Evolutionary conservation across 768 basidiomycete species (phyloP), one percentile per base, ranked within the genome.

Genomic region (Agrocybe praecox): DNA sequence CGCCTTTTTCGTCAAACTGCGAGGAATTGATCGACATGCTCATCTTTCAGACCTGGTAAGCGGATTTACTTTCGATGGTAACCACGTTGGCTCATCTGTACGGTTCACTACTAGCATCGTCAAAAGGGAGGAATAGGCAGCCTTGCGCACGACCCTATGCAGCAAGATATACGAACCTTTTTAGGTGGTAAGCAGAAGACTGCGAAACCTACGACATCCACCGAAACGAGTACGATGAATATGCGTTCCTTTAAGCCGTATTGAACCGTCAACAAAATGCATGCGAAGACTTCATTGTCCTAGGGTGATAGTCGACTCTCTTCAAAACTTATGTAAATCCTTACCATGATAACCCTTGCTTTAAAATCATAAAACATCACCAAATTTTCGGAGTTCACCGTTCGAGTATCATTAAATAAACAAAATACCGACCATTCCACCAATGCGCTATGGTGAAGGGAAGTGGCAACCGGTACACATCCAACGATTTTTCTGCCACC

Each of bases 121-220:
- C 92, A 94, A 68, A 83, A 79, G 57, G 90, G 90, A 2, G 91
- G 93, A 1, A 87, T 92, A 46, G 87, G 90, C 6, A 86, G 83
- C 46, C 68, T 80, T 12, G 82, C 87, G 1, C 80, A 88, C 65
- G 92, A 95, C 65, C 84, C 86, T 26, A 83, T 83, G 56, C 92
- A 96, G 67, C 78, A 81, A 59, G 85, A 88, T 65, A 88, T 95
- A 46, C 80, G 89, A 19, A 77, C 80, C 2, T 94, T 92, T 76
- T 90, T 94, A 62, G 80, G 34, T 63, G 80, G 36, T 78, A 53
- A 60, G 44, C 49, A 53, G 80, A 57, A 59, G 32, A 12, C 55
- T 4, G n/a, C 47, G 79, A 54, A 58, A 33, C 14, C 57, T 19
- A 23, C 32, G 17, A 34, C 42, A 10, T 56, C 53, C 17, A 46